Evolutionary conservation across 2,329 filamentous ascomycete species (phyloP).

Genomic region (Monosporascus sp.): DNA sequence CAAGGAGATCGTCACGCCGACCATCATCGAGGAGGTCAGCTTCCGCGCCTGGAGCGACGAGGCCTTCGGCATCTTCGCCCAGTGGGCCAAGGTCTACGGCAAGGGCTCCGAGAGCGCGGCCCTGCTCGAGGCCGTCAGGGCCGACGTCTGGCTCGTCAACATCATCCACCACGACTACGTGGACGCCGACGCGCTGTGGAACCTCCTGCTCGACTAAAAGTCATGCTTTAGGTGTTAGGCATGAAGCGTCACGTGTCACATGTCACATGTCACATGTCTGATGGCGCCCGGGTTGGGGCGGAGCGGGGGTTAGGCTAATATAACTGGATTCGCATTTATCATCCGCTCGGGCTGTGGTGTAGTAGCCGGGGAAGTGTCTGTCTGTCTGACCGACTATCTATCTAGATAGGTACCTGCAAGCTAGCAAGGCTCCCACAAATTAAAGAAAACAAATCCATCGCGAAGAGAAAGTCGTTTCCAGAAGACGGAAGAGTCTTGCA

Average conservation of each 20-base stretch:
- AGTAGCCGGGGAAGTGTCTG: not conserved
- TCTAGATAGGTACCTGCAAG: not conserved
- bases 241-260: too few relatives aligned
- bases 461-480: not conserved
- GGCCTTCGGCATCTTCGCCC: slow-evolving; percentile 89
- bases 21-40: slow-evolving; percentile 92
- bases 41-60: slow-evolving; percentile 94
- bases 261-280: too few relatives aligned
- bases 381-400: slow-evolving; percentile 3
- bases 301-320: too few relatives aligned
- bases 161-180: slow-evolving; percentile 78
- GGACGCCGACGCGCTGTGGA: slow-evolving; percentile 67
- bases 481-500: not conserved
- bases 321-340: too few relatives aligned
- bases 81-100: slow-evolving; percentile 90
- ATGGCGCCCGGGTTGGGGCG: too few relatives aligned
- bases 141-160: slow-evolving; percentile 84
- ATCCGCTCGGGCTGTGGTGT: not conserved
- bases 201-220: slow-evolving; percentile 46
- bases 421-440: not conserved
- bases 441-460: not conserved
- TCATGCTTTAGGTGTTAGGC: not conserved
- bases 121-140: slow-evolving; percentile 61
- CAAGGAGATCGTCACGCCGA: slow-evolving; percentile 94
- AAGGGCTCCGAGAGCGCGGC: slow-evolving; percentile 64